Evolutionary conservation across 495 filamentous ascomycete species (phyloP).

Genomic region (Podospora fimiseda): DNA sequence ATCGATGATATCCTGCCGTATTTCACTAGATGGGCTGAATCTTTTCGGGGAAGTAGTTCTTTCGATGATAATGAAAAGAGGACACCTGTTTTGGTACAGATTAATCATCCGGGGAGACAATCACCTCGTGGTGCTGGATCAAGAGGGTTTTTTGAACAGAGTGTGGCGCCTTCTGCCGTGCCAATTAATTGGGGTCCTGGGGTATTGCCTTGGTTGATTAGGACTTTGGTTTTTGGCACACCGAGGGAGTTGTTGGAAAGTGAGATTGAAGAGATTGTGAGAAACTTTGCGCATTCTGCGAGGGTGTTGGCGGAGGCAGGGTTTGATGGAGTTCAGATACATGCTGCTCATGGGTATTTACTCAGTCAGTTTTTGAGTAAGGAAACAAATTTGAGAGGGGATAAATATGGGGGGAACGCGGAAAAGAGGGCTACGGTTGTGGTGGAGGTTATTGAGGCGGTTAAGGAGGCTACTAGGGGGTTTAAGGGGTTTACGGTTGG

Average conservation of each 20-base stretch:
- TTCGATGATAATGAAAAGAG: slow-evolving; percentile 9
- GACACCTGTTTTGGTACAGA: slow-evolving; percentile 48
- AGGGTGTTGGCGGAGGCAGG: slow-evolving; percentile 57
- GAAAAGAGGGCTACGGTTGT: slow-evolving; percentile 59
- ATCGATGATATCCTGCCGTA: slow-evolving; percentile 25
- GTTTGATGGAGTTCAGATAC: slow-evolving; percentile 73
- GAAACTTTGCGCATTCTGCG: slow-evolving; percentile 52
- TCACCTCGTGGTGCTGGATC: slow-evolving; percentile 40
- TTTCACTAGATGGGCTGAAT: slow-evolving; percentile 44
- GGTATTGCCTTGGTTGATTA: slow-evolving; percentile 43
- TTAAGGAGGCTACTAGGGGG: slow-evolving; percentile 53
- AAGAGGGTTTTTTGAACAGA: slow-evolving; percentile 38
- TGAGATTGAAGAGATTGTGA: slow-evolving; percentile 50
- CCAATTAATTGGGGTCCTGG: slow-evolving; percentile 33
- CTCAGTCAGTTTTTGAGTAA: slow-evolving; percentile 65
- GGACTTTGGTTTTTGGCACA: slow-evolving; percentile 50
- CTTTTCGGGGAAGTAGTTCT: slow-evolving; percentile 12
- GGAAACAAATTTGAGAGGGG: slow-evolving; percentile 53
- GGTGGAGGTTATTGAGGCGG: slow-evolving; percentile 54
- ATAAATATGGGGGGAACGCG: slow-evolving; percentile 60
- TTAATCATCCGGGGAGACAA: slow-evolving; percentile 56
- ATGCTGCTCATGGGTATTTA: slow-evolving; percentile 68
- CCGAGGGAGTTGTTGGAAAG: slow-evolving; percentile 48
- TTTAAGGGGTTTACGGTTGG: slow-evolving; percentile 55
- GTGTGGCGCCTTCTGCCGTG: slow-evolving; percentile 46